Evolutionary conservation across 257 asterid genomes (phyloP).

Genomic region (Solanum etuberosum): DNA sequence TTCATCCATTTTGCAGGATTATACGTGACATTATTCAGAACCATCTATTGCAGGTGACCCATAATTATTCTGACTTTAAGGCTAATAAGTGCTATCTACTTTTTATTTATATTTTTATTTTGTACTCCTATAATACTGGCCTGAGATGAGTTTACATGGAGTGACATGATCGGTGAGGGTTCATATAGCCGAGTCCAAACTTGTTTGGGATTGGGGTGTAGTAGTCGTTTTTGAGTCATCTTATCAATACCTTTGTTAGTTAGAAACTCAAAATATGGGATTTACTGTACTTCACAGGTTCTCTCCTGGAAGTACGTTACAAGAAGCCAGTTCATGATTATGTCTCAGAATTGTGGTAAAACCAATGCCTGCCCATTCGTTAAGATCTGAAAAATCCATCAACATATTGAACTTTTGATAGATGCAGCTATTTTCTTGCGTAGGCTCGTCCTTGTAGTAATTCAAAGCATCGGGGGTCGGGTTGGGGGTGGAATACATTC

Average conservation of each 20-base stretch:
- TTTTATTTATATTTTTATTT: not conserved
- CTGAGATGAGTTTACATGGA: not conserved
- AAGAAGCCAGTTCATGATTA: not conserved
- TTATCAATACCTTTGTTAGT: not conserved
- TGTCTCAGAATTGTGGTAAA: not conserved
- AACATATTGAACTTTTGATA: not conserved
- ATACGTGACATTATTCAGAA: constrained; percentile 92
- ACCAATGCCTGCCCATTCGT: not conserved
- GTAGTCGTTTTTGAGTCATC: not conserved
- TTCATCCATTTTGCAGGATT: constrained; percentile 45
- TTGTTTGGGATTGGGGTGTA: not conserved
- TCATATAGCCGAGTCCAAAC: not conserved
- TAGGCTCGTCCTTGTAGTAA: not conserved
- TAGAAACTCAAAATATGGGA: not conserved
- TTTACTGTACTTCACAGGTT: not conserved
- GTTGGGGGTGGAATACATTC: not conserved
- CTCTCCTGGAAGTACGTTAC: not conserved
- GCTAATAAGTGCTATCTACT: not conserved
- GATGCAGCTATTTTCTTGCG: not conserved
- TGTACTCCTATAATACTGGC: not conserved
- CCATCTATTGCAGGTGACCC: constrained; percentile 75
- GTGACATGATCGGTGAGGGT: not conserved
- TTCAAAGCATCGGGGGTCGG: not conserved
- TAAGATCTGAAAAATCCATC: not conserved
- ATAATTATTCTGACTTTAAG: not conserved